Base-by-base conservation (phyloP, 1,284 basidiomycete genomes). In the Sporisorium iseilematis-ciliati region DNA sequence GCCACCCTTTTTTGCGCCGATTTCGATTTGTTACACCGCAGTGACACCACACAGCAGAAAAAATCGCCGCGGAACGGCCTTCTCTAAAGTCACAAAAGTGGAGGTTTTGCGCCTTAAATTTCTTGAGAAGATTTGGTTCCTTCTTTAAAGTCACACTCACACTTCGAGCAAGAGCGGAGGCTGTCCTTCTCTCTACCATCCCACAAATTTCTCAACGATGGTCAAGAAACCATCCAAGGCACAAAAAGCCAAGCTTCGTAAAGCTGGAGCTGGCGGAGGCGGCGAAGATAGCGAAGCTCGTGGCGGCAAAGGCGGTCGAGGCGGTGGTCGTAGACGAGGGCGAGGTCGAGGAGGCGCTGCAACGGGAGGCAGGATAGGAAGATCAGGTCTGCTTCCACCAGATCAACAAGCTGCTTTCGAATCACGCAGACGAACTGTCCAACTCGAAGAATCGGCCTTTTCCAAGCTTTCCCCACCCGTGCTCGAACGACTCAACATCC, bases 361-460 rank as follows among this genome's bases (percentile, higher is more conserved):
- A 14, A 33, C 6, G 16, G 61, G 65, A 35, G 65, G 57, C 26
- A 51, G 63, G 12, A n/a, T 58, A 18, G 72, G 56, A 10, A 40
- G 65, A 12, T 68, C 74, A 16, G 54, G 46, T 12, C 48, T 76
- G 12, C 74, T 62, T 18, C 53, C 74, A 20, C 69, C 65, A 54
- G 69, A 72, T 20, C 65, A 69, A 20, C 69, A 72, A 46, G 62
- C 65, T 8, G 62, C 59, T 12, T 68, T 76, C 52, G 68, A 76
- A 20, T 53, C 64, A 26, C 65, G 74, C 33, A 57, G 48, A 21
- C 60, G 67, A 1, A 75, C 69, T 8, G 74, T 76, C 0, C 74
- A 76, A 50, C 58, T 68, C 3, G 62, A 76, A 26, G 79, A 80
- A 43, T 80, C 79, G 0, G 66, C 70, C 33, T 80, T 80, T 50